phyloP scores from a whole-genome alignment of 768 basidiomycete genomes.

The Leccinellum rugosiceps region DNA sequence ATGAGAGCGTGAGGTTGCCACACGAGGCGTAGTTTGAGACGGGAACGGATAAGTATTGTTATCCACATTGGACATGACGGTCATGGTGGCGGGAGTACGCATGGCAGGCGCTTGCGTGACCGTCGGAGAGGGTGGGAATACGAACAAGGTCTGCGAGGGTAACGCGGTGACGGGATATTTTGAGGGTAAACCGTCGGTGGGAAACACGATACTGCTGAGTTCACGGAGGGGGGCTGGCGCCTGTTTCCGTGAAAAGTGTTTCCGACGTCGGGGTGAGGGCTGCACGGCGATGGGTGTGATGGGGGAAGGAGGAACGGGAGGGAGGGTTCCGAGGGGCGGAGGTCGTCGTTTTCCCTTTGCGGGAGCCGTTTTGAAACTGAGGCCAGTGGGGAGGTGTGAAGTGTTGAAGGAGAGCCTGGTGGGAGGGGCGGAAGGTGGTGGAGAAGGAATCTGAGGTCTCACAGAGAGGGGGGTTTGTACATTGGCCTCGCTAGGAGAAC shows the following conservation, averaged over 20 bases:
- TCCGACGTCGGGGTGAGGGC: conserved; percentile 36
- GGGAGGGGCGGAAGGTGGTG: conserved; percentile 53
- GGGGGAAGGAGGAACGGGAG: conserved; percentile 74
- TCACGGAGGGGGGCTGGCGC: conserved; percentile 51
- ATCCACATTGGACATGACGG: conserved; percentile 61
- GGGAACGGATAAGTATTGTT: conserved; percentile 51
- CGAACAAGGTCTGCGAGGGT: conserved; percentile 81
- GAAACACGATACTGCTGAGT: conserved; percentile 27
- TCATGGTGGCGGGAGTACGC: conserved; percentile 77
- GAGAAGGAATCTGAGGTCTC: conserved; percentile 17
- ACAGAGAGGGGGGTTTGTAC: conserved; percentile 20
- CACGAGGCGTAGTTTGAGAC: conserved; percentile 60
- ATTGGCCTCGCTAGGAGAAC: conserved; percentile 32
- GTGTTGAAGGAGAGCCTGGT: conserved; percentile 55
- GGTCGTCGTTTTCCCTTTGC: conserved; percentile 59
- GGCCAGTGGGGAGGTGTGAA: conserved; percentile 45
- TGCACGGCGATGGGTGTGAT: conserved; percentile 48
- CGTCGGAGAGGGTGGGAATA: conserved; percentile 78
- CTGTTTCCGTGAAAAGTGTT: conserved; percentile 54
- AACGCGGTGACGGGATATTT: conserved; percentile 36
- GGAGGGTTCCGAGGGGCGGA: conserved; percentile 56
- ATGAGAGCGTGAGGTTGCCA: conserved; percentile 62
- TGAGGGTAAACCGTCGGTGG: conserved; percentile 17
- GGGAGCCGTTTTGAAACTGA: conserved; percentile 47
- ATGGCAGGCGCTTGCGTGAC: conserved; percentile 45